A percentile compares a stretch with the other conserved stretches of the same genome.
Evolutionary conservation across 192 early-diverging fungal species (phyloP).

Genomic region (Backusella tuberculispora): DNA sequence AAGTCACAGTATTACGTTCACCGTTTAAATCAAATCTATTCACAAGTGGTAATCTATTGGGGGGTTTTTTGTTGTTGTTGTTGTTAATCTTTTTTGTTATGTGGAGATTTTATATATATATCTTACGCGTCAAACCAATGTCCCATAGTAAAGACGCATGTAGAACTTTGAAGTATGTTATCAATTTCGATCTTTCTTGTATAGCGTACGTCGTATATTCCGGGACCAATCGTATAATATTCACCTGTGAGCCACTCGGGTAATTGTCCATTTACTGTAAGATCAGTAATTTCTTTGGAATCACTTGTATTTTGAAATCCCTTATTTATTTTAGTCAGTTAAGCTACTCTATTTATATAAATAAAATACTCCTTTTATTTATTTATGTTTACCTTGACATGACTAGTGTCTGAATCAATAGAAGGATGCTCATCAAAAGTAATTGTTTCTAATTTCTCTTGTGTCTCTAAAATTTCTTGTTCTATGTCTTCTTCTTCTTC

Average conservation of each 20-base stretch:
- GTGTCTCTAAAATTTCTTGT: too few relatives aligned
- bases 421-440: not conserved
- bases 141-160: constrained; percentile 67
- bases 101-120: not conserved
- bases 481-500: too few relatives aligned
- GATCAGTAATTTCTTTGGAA: constrained; percentile 30
- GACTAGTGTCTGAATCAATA: not conserved
- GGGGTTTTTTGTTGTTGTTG: not conserved
- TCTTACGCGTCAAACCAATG: constrained; percentile 75
- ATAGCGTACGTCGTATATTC: constrained; percentile 67
- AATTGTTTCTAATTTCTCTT: too few relatives aligned
- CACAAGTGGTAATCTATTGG: constrained; percentile 64
- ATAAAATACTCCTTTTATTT: too few relatives aligned
- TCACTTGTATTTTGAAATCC: constrained; percentile 36
- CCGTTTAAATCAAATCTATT: constrained; percentile 69
- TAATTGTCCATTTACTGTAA: constrained; percentile 58
- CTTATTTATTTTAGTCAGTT: constrained; percentile 6
- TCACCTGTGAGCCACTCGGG: constrained; percentile 72
- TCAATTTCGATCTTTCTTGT: constrained; percentile 60
- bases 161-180: constrained; percentile 67
- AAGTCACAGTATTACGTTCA: constrained; percentile 54
- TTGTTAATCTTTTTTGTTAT: not conserved
- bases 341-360: too few relatives aligned
- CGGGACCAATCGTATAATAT: constrained; percentile 69
- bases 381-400: constrained; percentile 7